Evolutionary conservation across 2,329 filamentous ascomycete genomes (phyloP), one percentile per base, ranked within the genome.

Genomic region (Oidium heveae): DNA sequence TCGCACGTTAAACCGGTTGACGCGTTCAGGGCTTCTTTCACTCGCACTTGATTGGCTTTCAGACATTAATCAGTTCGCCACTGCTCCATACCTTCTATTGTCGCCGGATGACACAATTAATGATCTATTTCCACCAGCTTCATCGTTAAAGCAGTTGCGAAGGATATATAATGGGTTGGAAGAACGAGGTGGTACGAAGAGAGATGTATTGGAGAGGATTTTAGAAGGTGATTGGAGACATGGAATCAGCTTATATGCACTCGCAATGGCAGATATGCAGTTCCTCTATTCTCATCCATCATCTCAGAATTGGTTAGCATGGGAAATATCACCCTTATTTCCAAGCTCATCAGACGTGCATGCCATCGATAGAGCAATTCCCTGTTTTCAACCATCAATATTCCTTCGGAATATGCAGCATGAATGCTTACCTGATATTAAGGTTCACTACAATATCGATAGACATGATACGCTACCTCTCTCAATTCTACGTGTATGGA

Each of bases 381-480:
- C 86, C 12, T 79, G 82, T 16, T 85, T 91, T 62, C 84, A 93
- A 62, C 82, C 85, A 0, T 78, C 83, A 4, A 84, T 82, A 0
- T 94, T 94, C 65, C 71, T 93, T 39, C 76, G 77, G 59, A 82
- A 81, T 59, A 75, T 94, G 1, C 82, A 88, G 60, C 71, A 72
- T 43, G 80, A 88, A 63, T 74, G 87, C 18, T 72, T 85, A 1
- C 84, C 86, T 0, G 75, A 91, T 56, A 76, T 88, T 60, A 93
- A 91, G 66, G 83, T 84, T 5, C 84, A 93, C 66, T 91, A 86
- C 66, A 81, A 85, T 61, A 76, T 91, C 57, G 79, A 83, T 59
- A 76, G 81, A n/a, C 81, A 84, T 54, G 72, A 75, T 54, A 71
- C 73, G 1, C 70, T 83, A n/a, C 77, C 84, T 0, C 69, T 91